Conservation (phyloP, 2,329 filamentous ascomycete species). For the Cordyceps tenuipes region DNA sequence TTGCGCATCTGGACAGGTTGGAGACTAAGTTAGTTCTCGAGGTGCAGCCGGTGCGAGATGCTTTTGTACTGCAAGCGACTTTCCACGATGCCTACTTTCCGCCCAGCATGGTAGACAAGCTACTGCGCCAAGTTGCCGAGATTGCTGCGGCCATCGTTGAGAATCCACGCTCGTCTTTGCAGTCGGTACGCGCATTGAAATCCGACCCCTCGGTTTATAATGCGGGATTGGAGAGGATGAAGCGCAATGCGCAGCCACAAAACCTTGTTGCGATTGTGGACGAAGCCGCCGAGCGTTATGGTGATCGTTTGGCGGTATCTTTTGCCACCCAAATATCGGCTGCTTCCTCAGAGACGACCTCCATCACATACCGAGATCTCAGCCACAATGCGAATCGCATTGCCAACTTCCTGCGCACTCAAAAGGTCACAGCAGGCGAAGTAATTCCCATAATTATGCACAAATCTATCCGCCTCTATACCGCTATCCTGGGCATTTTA, state of each 20-base stretch:
- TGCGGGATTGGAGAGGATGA: slow-evolving; percentile 1
- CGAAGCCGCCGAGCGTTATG: neutral
- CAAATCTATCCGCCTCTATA: slow-evolving; percentile 65
- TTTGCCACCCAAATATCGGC: slow-evolving; percentile 4
- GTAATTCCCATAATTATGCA: slow-evolving; percentile 70
- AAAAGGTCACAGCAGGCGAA: slow-evolving; percentile 41
- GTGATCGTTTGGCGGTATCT: neutral
- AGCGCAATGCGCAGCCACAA: slow-evolving; percentile 31
- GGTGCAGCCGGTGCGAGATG: slow-evolving; percentile 51
- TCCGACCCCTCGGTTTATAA: neutral
- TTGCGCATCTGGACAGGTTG: slow-evolving; percentile 58
- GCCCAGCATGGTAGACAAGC: slow-evolving; percentile 40
- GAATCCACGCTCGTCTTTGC: slow-evolving; percentile 15
- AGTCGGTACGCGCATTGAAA: neutral
- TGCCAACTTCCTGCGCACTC: slow-evolving; percentile 42
- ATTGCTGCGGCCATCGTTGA: slow-evolving; percentile 30
- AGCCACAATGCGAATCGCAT: slow-evolving; percentile 57
- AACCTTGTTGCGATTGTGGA: slow-evolving; percentile 59
- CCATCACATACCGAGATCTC: slow-evolving; percentile 56
- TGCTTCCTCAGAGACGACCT: slow-evolving; percentile 23
- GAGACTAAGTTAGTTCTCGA: slow-evolving; percentile 73
- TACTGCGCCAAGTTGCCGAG: slow-evolving; percentile 54
- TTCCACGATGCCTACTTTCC: slow-evolving; percentile 44
- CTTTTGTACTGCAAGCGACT: slow-evolving; percentile 37
- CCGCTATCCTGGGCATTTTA: slow-evolving; percentile 62